Evolutionary conservation across 768 basidiomycete genomes (phyloP).

Genomic region (Baorangia bicolor): DNA sequence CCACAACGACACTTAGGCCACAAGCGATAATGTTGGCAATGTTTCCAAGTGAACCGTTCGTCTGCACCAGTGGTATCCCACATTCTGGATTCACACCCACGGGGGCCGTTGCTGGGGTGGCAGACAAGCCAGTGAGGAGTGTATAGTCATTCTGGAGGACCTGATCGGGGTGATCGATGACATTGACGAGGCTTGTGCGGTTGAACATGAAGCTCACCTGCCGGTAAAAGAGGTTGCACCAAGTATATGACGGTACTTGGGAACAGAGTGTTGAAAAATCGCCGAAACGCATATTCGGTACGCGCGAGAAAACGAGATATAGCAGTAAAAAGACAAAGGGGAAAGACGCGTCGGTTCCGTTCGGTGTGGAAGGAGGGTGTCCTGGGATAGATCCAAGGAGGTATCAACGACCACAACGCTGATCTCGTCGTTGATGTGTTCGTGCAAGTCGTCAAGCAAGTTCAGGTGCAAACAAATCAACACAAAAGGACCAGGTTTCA

Average conservation of each 20-base stretch:
- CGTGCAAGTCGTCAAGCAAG: slow-evolving; percentile 28
- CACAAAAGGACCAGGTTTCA: slow-evolving; percentile 24
- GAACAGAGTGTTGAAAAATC: slow-evolving; percentile 70
- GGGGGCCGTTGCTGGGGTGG: slow-evolving; percentile 54
- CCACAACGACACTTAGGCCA: slow-evolving; percentile 64
- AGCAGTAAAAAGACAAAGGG: not conserved
- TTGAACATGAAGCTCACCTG: slow-evolving; percentile 51
- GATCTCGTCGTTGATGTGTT: slow-evolving; percentile 21
- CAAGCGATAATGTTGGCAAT: slow-evolving; percentile 85
- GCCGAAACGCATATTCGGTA: slow-evolving; percentile 57
- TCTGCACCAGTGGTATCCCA: slow-evolving; percentile 64
- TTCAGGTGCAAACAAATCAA: slow-evolving; percentile 34
- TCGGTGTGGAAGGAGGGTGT: slow-evolving; percentile 10
- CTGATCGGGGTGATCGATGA: slow-evolving; percentile 37
- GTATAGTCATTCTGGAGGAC: slow-evolving; percentile 35
- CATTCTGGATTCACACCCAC: slow-evolving; percentile 83
- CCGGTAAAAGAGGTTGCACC: slow-evolving; percentile 94
- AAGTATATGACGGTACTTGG: slow-evolving; percentile 75
- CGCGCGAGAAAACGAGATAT: not conserved
- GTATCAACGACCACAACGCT: slow-evolving; percentile 19
- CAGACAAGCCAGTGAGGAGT: slow-evolving; percentile 42
- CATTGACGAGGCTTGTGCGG: not conserved
- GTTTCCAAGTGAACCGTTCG: slow-evolving; percentile 67
- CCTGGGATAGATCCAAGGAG: slow-evolving; percentile 10
- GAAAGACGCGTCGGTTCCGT: slow-evolving; percentile 6